Conservation (phyloP, 495 filamentous ascomycete genomes). For the Rostrohypoxylon terebratum region DNA sequence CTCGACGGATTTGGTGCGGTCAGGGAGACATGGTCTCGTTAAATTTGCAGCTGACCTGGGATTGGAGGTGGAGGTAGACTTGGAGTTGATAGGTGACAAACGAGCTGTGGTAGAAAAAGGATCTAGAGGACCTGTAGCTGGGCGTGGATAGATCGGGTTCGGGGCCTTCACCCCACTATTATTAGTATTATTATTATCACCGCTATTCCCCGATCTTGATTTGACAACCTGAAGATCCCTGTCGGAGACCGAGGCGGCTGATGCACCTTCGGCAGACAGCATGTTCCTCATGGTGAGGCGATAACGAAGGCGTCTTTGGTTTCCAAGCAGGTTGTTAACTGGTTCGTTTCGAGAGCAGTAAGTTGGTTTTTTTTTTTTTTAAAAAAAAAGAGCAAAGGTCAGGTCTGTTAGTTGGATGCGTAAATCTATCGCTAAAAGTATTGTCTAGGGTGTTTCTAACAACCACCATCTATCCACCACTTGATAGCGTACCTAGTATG, state of each 20-base stretch:
- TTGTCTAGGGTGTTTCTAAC: background rate
- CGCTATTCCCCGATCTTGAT: conserved; percentile 35
- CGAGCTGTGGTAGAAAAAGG: background rate
- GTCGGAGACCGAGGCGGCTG: conserved; percentile 20
- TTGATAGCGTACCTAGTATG: background rate
- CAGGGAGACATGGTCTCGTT: background rate
- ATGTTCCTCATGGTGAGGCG: background rate
- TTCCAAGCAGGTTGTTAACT: background rate
- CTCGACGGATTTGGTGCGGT: conserved; percentile 44
- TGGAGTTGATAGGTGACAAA: background rate
- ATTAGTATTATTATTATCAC: conserved; percentile 28
- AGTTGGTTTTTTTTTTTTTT: too few relatives aligned
- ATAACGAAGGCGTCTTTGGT: background rate
- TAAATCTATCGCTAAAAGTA: background rate
- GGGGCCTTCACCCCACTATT: conserved; percentile 39
- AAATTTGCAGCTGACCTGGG: conserved; percentile 11
- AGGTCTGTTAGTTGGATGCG: background rate
- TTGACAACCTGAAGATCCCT: conserved; percentile 19
- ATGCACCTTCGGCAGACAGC: conserved; percentile 3
- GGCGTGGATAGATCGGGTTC: conserved; percentile 34
- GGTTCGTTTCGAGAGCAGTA: background rate
- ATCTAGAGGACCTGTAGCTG: conserved; percentile 18
- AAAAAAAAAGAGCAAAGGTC: background rate
- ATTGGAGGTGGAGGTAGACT: conserved; percentile 1
- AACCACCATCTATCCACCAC: background rate